These are phyloP conservation scores for Acarospora socialis DNA, from an alignment of 2,329 filamentous ascomycete species.

Conservation along the genomic window DNA sequence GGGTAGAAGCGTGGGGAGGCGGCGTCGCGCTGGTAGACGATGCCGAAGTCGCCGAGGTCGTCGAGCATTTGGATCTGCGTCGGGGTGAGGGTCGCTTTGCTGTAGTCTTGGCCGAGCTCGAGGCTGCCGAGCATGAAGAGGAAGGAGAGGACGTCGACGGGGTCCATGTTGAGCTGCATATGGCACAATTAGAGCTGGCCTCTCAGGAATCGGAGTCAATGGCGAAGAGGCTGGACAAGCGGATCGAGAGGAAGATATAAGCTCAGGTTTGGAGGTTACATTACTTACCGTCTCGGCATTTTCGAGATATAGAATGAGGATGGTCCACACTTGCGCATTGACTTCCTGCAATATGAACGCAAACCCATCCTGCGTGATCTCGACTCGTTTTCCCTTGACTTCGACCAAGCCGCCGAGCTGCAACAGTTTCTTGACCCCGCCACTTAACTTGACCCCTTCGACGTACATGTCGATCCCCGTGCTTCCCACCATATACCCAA, in stretches of 20 bases:
- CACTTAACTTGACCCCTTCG: slow-evolving; percentile 42
- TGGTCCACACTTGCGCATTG: slow-evolving; percentile 93
- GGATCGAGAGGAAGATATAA: too few species aligned
- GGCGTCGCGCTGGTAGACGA: slow-evolving; percentile 53
- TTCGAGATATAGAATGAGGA: slow-evolving; percentile 85
- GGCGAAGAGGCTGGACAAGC: too few species aligned
- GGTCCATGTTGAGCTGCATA: slow-evolving; percentile 58
- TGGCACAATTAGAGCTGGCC: background rate
- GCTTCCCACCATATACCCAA: slow-evolving; percentile 77
- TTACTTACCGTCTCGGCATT: slow-evolving; percentile 49
- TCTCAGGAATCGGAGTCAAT: background rate
- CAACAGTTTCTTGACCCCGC: slow-evolving; percentile 72
- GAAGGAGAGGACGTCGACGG: slow-evolving; percentile 88
- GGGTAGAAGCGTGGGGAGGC: slow-evolving; percentile 54
- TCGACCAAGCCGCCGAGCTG: slow-evolving; percentile 70
- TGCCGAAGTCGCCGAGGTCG: slow-evolving; percentile 79
- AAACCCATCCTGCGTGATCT: slow-evolving; percentile 86
- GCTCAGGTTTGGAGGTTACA: background rate
- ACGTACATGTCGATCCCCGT: slow-evolving; percentile 33
- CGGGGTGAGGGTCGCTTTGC: slow-evolving; percentile 66
- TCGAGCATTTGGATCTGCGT: slow-evolving; percentile 81
- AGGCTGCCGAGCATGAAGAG: slow-evolving; percentile 90
- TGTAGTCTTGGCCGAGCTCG: slow-evolving; percentile 82
- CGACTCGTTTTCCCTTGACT: slow-evolving; percentile 38
- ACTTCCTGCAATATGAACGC: slow-evolving; percentile 89